These are phyloP conservation scores for Nakazawaea pomicola DNA, from an alignment of 805 yeast genomes.

Conservation along the genomic window DNA sequence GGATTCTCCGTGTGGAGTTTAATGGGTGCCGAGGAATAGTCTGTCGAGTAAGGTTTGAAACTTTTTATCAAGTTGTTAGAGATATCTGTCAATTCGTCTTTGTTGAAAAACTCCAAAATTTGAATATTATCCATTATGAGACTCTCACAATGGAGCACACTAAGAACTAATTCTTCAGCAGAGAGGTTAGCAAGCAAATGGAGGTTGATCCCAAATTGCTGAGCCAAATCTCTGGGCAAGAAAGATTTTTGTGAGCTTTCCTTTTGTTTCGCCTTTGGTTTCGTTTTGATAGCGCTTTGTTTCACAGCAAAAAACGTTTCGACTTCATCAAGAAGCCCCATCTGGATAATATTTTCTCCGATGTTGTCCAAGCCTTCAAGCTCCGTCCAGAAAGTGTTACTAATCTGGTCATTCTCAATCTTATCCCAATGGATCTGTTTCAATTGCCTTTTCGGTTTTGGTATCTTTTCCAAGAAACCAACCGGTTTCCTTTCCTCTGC, in stretches of 20 bases:
- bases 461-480: constrained; percentile 26
- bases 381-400: constrained; percentile 61
- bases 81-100: constrained; percentile 70
- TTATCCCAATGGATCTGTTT: constrained; percentile 85
- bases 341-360: constrained; percentile 43
- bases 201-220: constrained; percentile 90
- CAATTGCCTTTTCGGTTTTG: constrained; percentile 53
- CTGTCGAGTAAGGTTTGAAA: constrained; percentile 75
- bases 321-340: constrained; percentile 63
- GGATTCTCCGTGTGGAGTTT: constrained; percentile 65
- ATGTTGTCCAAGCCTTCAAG: constrained; percentile 34
- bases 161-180: constrained; percentile 63
- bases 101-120: constrained; percentile 79
- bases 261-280: constrained; percentile 19
- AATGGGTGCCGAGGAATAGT: constrained; percentile 44
- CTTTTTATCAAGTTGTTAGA: constrained; percentile 66
- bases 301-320: constrained; percentile 50
- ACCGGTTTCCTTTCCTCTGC: background rate
- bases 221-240: constrained; percentile 81
- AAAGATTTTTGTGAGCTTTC: constrained; percentile 57
- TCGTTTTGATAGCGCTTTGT: constrained; percentile 13
- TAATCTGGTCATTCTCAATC: constrained; percentile 40
- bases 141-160: constrained; percentile 69
- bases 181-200: constrained; percentile 64
- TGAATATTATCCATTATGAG: constrained; percentile 66